Base-by-base conservation (phyloP, 2,329 filamentous ascomycete species). In the Fusarium paranaense region DNA sequence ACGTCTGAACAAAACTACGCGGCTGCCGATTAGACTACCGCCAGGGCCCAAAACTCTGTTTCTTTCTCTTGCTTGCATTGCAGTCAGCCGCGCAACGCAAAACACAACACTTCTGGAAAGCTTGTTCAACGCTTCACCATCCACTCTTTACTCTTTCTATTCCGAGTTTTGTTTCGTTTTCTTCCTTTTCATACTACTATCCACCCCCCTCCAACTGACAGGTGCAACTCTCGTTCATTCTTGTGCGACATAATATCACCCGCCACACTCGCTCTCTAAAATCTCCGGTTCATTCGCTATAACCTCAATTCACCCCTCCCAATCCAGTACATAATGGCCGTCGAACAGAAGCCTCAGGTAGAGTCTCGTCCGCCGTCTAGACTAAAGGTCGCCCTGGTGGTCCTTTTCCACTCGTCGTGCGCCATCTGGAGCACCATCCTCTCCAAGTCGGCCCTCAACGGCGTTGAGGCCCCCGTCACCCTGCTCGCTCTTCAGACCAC, bases 381-480 rank as follows among this genome's bases (percentile, higher is more conserved):
- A 25, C 72, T 62, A 54, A 76, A 70, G 59, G 69, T 78, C 37
- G 66, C 76, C 64, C 67, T 77, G 67, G 75, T 76, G 42, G 74
- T 78, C 30, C 76, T 78, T 56, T 78, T 78, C 59, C 76, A 78
- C 65, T 78, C 76, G 38, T 73, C 76, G 22, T 78, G 76, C 61
- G 76, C 76, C 59, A 78, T 78, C 62, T 77, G 75, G 74, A 77
- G 74, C 63, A 78, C 76, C 25, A 78, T 78, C 37, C 71, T 78
- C 25, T 78, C 76, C 57, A 78, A 78, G 64, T 78, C 76, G 33
- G 76, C 76, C 37, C 74, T 78, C 25, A 78, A 78, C 42, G 76
- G 76, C 9, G 75, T 78, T 35, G 76, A 78, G 58, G 76, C 76
- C 1, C 76, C 76, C 37, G 76, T 78, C 35, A 78, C 76, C 33